Conservation (phyloP, 768 basidiomycete genomes). For the Suillus occidentalis region DNA sequence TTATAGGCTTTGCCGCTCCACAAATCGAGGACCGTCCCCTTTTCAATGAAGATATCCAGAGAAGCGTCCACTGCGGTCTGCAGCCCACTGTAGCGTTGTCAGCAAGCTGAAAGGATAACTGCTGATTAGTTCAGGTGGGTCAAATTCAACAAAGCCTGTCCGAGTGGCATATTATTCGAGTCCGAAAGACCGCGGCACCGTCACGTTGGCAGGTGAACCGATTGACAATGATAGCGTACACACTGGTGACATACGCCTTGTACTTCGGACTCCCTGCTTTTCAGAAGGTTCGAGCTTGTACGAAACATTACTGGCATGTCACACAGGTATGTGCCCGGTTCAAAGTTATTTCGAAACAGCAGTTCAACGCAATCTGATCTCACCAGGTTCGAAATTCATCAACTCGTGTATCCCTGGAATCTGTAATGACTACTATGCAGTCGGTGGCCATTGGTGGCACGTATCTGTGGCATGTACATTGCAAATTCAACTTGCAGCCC, state of each 20-base stretch:
- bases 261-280: not conserved
- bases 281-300: not conserved
- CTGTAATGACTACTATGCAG: not conserved
- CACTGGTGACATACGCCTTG: not conserved
- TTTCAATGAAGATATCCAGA: not conserved
- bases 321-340: too few species aligned
- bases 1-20: not conserved
- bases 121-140: not conserved
- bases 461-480: not conserved
- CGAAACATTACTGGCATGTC: not conserved
- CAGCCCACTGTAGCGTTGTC: not conserved
- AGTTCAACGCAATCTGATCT: not conserved
- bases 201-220: not conserved
- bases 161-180: not conserved
- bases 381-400: not conserved
- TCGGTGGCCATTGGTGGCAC: too few species aligned
- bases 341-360: not conserved
- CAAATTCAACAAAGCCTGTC: not conserved
- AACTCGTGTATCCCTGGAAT: not conserved
- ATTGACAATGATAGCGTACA: not conserved
- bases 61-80: not conserved
- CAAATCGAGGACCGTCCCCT: not conserved
- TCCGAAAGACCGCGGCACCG: slow-evolving; percentile 3
- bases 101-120: not conserved
- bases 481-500: not conserved